Conservation (phyloP, 495 filamentous ascomycete species). For the Aspergillus homomorphus region DNA sequence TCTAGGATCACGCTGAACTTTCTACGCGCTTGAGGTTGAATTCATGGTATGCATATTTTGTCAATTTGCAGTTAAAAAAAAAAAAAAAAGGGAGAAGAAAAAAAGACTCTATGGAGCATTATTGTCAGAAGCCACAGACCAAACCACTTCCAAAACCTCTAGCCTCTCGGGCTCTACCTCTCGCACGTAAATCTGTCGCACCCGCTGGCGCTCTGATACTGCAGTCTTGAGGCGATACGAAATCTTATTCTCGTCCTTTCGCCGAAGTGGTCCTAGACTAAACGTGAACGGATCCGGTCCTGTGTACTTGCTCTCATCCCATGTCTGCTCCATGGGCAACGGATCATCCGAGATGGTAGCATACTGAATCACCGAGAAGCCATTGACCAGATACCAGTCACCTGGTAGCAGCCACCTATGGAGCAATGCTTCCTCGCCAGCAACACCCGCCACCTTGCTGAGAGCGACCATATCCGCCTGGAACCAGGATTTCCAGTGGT, state of each 20-base stretch:
- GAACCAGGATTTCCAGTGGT: constrained; percentile 60
- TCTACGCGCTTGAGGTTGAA: not conserved
- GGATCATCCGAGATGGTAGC: constrained; percentile 13
- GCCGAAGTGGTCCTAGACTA: constrained; percentile 22
- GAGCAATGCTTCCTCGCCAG: constrained; percentile 54
- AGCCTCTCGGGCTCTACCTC: constrained; percentile 11
- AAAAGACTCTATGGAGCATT: not conserved
- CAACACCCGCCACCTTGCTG: constrained; percentile 48
- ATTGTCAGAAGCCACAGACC: constrained; percentile 3
- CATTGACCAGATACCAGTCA: constrained; percentile 26
- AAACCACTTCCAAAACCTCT: constrained; percentile 25
- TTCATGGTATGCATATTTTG: not conserved
- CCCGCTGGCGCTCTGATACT: constrained; percentile 8
- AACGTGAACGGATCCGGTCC: constrained; percentile 19
- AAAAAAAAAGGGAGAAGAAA: not conserved
- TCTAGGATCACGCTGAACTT: not conserved
- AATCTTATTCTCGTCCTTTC: constrained; percentile 19
- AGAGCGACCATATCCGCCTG: constrained; percentile 49
- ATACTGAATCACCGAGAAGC: constrained; percentile 22
- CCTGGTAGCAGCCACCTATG: constrained; percentile 51
- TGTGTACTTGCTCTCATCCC: constrained; percentile 21
- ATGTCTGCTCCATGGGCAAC: constrained; percentile 27
- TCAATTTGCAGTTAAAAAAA: not conserved
- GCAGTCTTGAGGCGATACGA: constrained; percentile 18
- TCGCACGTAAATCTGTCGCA: constrained; percentile 22